These are phyloP conservation scores for Ceratobasidium sp. DNA, from an alignment of 1,284 basidiomycete species.

Conservation along the genomic window DNA sequence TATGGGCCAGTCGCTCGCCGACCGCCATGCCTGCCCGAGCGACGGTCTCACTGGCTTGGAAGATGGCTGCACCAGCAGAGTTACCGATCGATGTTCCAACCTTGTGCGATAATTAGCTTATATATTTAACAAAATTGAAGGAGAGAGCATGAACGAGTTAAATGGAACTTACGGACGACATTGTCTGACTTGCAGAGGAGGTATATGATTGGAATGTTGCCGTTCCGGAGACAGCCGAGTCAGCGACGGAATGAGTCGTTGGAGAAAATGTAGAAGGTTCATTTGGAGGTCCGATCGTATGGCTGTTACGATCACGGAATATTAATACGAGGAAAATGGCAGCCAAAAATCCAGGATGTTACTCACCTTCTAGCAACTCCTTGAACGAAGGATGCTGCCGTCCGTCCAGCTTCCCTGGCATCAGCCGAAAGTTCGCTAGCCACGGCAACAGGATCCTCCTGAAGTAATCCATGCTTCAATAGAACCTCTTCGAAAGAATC, in stretches of 20 bases:
- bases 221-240: constrained; percentile 40
- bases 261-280: constrained; percentile 22
- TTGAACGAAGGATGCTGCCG: background rate
- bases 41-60: constrained; percentile 27
- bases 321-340: background rate
- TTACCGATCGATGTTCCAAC: constrained; percentile 26
- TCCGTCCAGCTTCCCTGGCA: constrained; percentile 19
- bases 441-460: constrained; percentile 13
- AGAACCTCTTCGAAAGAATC: constrained; percentile 25
- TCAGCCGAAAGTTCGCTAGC: constrained; percentile 16
- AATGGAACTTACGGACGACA: constrained; percentile 25
- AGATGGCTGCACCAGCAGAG: background rate
- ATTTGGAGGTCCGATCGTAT: constrained; percentile 18
- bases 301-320: background rate
- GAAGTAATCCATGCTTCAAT: constrained; percentile 24
- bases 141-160: background rate
- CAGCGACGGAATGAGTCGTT: constrained; percentile 18
- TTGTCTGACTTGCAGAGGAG: constrained; percentile 28
- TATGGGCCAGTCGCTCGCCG: constrained; percentile 23
- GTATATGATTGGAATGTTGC: constrained; percentile 18
- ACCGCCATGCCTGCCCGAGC: constrained; percentile 24
- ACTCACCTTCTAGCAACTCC: constrained; percentile 16
- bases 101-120: background rate
- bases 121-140: too few species aligned
- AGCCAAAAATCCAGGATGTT: background rate